Conservation (phyloP, 148 eudicot species). For the Euryodendron excelsum region DNA sequence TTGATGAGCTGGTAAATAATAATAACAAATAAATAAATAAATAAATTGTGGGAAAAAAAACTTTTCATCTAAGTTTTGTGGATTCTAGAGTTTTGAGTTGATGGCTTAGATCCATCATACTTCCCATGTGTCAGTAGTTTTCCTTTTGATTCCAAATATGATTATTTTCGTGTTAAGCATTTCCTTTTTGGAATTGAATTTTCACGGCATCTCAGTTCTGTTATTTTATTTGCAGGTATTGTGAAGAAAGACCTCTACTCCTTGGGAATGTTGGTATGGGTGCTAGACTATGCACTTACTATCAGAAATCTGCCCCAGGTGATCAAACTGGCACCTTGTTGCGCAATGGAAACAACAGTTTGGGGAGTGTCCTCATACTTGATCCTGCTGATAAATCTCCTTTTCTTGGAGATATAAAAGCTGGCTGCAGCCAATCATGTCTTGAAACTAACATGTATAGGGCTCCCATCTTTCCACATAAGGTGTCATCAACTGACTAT, state of each 20-base stretch:
- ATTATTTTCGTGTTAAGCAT: background rate
- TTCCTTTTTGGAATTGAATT: background rate
- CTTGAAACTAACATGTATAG: conserved; percentile 96
- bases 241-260: conserved; percentile 95
- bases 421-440: conserved; percentile 81
- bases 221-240: conserved; percentile 58
- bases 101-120: background rate
- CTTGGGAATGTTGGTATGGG: conserved; percentile 96
- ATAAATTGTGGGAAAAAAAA: background rate
- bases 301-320: conserved; percentile 76
- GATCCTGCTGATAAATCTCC: conserved; percentile 98
- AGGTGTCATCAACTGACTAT: conserved; percentile 89
- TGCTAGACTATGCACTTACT: conserved; percentile 91
- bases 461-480: conserved; percentile 85
- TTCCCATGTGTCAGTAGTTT: background rate
- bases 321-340: conserved; percentile 73
- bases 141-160: background rate
- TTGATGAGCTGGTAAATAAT: background rate
- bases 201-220: background rate
- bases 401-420: conserved; percentile 89
- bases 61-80: background rate
- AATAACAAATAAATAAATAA: background rate
- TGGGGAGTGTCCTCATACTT: conserved; percentile 80
- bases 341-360: conserved; percentile 52
- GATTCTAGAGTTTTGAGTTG: background rate